Base-by-base conservation (phyloP, 148 eudicot species). In the Spergularia bocconei region DNA sequence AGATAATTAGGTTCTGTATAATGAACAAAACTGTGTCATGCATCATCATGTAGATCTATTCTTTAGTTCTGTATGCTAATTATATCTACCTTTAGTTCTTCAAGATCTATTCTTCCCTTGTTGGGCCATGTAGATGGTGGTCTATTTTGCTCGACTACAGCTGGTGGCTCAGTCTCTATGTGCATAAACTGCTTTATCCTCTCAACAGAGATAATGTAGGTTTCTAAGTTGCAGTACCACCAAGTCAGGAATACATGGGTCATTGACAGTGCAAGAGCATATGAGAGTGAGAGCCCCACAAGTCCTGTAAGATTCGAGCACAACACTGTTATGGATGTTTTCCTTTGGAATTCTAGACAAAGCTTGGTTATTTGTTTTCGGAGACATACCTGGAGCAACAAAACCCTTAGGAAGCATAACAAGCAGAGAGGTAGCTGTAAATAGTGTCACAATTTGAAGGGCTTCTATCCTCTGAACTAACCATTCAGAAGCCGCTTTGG, bases 221-320 rank as follows among this genome's bases (percentile, higher is more conserved):
- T 91, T 39, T 87, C 76, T 16, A 86, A 77, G 61, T 75, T 88
- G 76, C 91, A 81, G 75, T 87, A 88, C 85, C 85, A 89, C 67
- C 87, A 72, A 36, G 78, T 85, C 64, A 89, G 36, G 79, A 88
- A 89, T 57, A 79, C 86, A 47, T 89, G 90, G 19, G 90, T 78
- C 23, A 61, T 53, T 1, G 88, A 84, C 41, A 87, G 67, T 15
- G 85, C 75, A 38, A 89, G 81, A 10, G 93, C 93, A 78, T 91
- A 89, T 4, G 97, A 89, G 50, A 91, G 91, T 51, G 93, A 91
- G 1, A 91, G 89, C 51, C 97, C 97, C 39, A 91, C 88, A 58
- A 89, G 84, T 48, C 97, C 97, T 91, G 73, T 16, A 69, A 29
- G 25, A 17, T 14, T 67, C 50, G 33, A n/a, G 50, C 33, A 20